Evolutionary conservation across 2,329 filamentous ascomycete genomes (phyloP), one percentile per base, ranked within the genome.

Genomic region (Aspergillus transmontanensis): DNA sequence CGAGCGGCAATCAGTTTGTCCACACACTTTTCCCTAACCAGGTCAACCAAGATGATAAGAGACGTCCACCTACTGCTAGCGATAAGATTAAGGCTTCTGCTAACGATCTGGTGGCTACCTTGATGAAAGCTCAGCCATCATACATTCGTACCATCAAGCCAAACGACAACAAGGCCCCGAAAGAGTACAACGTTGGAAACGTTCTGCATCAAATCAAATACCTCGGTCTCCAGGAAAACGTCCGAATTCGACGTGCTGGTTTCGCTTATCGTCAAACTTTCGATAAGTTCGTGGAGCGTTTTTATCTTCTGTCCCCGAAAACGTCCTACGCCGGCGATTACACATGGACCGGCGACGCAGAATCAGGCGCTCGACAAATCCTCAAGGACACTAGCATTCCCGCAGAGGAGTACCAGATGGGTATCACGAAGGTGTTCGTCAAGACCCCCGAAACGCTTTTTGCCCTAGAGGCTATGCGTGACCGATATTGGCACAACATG

Each of bases 401-500:
- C 0, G 85, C 89, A 34, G 95, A 98, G 72, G 95, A 99, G 76
- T 98, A 93, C 85, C 95, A 99, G 79, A 91, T 99, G 85, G 95
- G 95, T 80, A 91, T 95, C 6, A 94, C 92, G 1, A 99, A 98
- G 80, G 94, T 93, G 4, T 99, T 99, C 74, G 96, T 99, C 82
- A 98, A 99, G 80, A 94, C 95, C 0, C 95, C 95, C 0, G 95
- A 99, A 79, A 99, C 95, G 0, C 82, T 99, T 2, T 99, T 99
- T 74, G 95, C 95, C 2, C 83, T 99, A 12, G 95, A 99, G 79
- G 94, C 96, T 62, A 98, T 99, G 94, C 88, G 95, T 75, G 95
- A 99, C 76, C 86, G 92, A 61, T 99, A 98, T 80, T 98, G 94
- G 94, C 94, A 98, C 79, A 99, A 98, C 80, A 98, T 99, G 95